Base-by-base conservation (phyloP, 169 alveolate species). In the Babesia divergens region DNA sequence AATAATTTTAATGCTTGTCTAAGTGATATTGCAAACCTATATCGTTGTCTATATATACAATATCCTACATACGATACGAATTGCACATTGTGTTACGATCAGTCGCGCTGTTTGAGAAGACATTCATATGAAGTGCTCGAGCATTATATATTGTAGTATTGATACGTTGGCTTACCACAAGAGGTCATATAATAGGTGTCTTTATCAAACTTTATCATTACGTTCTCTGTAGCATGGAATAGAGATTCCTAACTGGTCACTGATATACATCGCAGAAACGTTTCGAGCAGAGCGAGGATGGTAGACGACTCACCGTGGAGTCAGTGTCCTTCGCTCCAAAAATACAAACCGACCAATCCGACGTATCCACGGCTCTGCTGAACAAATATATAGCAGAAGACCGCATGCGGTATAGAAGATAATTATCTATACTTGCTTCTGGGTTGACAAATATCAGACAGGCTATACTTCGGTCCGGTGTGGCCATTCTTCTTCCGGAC, bases 241-340 rank as follows among this genome's bases (percentile, higher is more conserved):
- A n/a, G n/a, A n/a, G n/a, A n/a, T n/a, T n/a, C n/a, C n/a, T n/a
- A n/a, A n/a, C n/a, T n/a, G n/a, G n/a, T n/a, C n/a, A n/a, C n/a
- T n/a, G n/a, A n/a, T n/a, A n/a, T n/a, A n/a, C n/a, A n/a, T n/a
- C 52, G 20, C 65, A 76, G 85, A 66, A 65, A 24, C 59, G 85
- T 5, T 76, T 76, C 65, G 69, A 65, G 11, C 37, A 51, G 28
- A 58, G 54, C 38, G 85, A 76, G 34, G 81, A 53, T 42, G 85
- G 85, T 8, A 68, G 75, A 44, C 34, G 34, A 49, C 50, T 76
- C 18, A 14, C 66, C 9, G 13, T 76, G 40, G 52, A 76, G 13
- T 65, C 81, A 8, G 49, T 65, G 31, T 58, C 69, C 18, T 65
- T 76, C 43, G 85, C 85, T 26, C 85, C 85, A 31, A 76, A 76